phyloP scores from a whole-genome alignment of 1,284 basidiomycete genomes.

The Ganoderma sp. region DNA sequence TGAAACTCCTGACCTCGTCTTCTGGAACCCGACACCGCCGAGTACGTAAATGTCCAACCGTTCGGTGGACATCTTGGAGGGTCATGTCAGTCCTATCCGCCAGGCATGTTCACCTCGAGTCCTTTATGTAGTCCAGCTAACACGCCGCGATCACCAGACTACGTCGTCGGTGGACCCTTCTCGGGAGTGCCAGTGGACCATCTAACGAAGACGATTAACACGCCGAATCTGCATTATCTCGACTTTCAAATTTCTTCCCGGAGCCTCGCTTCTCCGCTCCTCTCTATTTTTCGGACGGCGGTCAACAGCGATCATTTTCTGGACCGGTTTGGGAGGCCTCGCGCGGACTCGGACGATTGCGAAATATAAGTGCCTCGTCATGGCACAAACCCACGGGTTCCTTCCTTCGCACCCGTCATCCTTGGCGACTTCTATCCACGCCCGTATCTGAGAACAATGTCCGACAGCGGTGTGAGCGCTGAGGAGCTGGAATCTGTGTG shows the following conservation, averaged over 20 bases:
- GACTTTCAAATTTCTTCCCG: neutral
- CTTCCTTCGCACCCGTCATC: neutral
- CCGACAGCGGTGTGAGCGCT: neutral
- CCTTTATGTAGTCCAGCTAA: neutral
- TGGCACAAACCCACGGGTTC: neutral
- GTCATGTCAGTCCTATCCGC: neutral
- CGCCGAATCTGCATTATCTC: neutral
- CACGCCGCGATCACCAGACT: neutral
- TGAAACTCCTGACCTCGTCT: neutral
- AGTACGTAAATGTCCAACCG: neutral
- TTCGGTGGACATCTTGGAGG: neutral
- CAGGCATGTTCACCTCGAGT: neutral
- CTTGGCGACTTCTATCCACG: neutral
- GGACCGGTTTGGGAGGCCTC: neutral
- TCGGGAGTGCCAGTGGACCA: neutral
- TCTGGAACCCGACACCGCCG: neutral
- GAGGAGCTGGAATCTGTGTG: neutral
- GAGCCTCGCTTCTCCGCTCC: neutral
- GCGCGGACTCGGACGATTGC: neutral
- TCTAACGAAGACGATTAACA: neutral
- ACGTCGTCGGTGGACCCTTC: neutral
- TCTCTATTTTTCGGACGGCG: neutral
- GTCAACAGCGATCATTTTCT: neutral
- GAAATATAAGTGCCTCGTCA: neutral
- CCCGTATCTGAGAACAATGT: neutral